These are phyloP conservation scores for Wickerhamiella kurtzmanii DNA, from an alignment of 805 yeast genomes.

Conservation along the genomic window DNA sequence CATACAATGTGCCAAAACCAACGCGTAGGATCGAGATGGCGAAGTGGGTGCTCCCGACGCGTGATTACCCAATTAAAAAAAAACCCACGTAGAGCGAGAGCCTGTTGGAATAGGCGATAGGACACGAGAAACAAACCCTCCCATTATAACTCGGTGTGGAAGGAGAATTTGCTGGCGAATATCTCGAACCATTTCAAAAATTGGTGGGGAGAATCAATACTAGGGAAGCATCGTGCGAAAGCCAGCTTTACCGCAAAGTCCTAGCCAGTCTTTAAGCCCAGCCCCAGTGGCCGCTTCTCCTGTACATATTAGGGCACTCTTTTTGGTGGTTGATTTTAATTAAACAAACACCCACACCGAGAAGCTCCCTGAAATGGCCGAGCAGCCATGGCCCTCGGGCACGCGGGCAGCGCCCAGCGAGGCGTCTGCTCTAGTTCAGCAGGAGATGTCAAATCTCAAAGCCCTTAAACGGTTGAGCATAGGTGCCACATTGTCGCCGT, in stretches of 20 bases:
- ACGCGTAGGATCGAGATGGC: too few relatives aligned
- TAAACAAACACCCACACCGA: not conserved
- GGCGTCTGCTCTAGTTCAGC: slow-evolving; percentile 24
- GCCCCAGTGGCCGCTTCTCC: not conserved
- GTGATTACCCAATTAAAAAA: not conserved
- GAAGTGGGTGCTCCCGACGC: not conserved
- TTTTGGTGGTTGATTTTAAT: not conserved
- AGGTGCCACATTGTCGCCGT: slow-evolving; percentile 24
- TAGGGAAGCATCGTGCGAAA: not conserved
- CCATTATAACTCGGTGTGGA: too few relatives aligned
- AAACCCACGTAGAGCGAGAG: not conserved
- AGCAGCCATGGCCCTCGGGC: not conserved
- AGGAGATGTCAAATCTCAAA: slow-evolving; percentile 30
- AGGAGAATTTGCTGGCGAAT: too few relatives aligned
- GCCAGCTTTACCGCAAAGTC: not conserved
- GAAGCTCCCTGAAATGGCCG: too few relatives aligned
- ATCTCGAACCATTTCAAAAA: not conserved
- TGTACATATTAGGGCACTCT: not conserved
- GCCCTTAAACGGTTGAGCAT: slow-evolving; percentile 30
- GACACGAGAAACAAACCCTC: not conserved
- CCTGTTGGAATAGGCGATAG: not conserved
- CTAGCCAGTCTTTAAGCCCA: not conserved
- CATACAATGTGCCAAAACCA: too few relatives aligned
- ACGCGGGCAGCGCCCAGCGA: not conserved
- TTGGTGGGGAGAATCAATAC: not conserved